Conservation (phyloP, 371 early-diverging fungal genomes). For the Funneliformis caledonium region DNA sequence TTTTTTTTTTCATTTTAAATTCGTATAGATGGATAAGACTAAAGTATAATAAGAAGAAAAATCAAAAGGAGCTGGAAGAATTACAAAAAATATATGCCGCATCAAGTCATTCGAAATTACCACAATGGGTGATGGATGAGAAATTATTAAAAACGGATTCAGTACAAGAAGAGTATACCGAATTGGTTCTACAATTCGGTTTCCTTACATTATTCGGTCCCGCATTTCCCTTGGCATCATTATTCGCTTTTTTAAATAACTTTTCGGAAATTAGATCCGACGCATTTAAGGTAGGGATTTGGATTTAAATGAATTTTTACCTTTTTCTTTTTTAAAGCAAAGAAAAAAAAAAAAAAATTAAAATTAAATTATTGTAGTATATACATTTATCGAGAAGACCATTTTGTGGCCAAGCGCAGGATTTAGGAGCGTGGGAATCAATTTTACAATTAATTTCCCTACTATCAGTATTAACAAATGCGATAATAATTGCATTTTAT, state of each 20-base stretch:
- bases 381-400: conserved; percentile 47
- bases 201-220: conserved; percentile 62
- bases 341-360: not conserved
- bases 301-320: not conserved
- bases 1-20: not conserved
- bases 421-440: conserved; percentile 56
- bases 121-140: conserved; percentile 57
- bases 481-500: conserved; percentile 43
- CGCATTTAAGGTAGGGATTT: conserved; percentile 47
- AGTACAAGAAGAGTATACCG: conserved; percentile 47
- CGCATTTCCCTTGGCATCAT: conserved; percentile 70
- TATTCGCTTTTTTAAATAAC: conserved; percentile 64
- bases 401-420: conserved; percentile 51
- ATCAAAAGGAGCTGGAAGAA: not conserved
- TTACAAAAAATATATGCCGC: conserved; percentile 41
- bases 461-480: conserved; percentile 59
- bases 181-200: conserved; percentile 64
- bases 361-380: not conserved
- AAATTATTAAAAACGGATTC: conserved; percentile 42
- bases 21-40: not conserved
- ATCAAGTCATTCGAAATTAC: conserved; percentile 42
- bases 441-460: conserved; percentile 52
- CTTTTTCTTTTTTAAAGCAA: not conserved
- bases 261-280: conserved; percentile 59
- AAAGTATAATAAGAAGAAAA: not conserved